phyloP scores from a whole-genome alignment of 176 grass and related monocot species.

The Urochloa ruziziensis region DNA sequence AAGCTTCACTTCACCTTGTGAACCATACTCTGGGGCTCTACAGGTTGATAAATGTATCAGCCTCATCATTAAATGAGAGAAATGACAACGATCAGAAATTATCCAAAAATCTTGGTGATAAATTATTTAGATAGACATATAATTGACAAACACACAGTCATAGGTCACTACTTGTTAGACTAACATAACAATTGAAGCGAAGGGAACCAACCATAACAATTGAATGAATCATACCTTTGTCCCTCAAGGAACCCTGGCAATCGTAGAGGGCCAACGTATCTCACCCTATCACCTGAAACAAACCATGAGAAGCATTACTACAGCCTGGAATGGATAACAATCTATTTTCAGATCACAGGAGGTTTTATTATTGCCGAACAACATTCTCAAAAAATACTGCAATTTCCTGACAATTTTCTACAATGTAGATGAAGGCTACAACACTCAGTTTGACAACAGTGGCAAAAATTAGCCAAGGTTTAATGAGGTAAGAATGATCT shows the following conservation, averaged over 20 bases:
- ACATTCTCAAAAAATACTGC: constrained; percentile 3
- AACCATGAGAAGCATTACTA: constrained; percentile 34
- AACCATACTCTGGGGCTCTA: constrained; percentile 88
- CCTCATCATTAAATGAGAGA: neutral
- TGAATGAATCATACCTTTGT: constrained; percentile 42
- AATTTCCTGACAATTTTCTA: neutral
- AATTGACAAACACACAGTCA: neutral
- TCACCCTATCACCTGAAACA: constrained; percentile 91
- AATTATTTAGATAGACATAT: neutral
- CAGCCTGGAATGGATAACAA: constrained; percentile 14
- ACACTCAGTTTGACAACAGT: neutral
- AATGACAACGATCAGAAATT: neutral
- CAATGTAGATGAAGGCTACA: neutral
- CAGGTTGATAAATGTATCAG: constrained; percentile 34
- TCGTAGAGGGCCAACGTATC: constrained; percentile 54
- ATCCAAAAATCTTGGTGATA: neutral
- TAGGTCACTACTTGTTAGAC: neutral
- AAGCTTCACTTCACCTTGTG: constrained; percentile 81
- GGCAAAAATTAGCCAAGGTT: neutral
- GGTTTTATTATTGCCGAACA: constrained; percentile 14
- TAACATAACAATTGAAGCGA: neutral
- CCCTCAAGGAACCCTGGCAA: constrained; percentile 36
- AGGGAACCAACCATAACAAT: neutral
- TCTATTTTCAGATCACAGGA: constrained; percentile 18
- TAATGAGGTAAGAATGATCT: neutral